phyloP scores from a whole-genome alignment of 2,329 filamentous ascomycete species.

The Intubia oerlemansii region DNA sequence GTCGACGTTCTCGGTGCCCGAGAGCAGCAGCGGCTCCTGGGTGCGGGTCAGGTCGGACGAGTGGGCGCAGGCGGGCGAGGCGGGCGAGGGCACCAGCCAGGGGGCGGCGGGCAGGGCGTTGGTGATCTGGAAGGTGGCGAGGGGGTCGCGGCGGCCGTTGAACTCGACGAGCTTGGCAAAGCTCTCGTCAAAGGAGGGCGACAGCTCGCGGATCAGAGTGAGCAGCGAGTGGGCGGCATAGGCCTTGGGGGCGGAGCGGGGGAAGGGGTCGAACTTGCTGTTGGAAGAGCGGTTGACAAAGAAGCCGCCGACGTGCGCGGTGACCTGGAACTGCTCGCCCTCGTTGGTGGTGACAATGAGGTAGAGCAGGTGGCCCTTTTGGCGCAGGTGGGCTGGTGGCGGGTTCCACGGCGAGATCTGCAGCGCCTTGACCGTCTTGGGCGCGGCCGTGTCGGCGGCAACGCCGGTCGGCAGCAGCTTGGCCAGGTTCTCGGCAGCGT shows the following conservation, averaged over 20 bases:
- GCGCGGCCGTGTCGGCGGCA: conserved; percentile 30
- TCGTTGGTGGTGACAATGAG: conserved; percentile 77
- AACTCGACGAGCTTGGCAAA: conserved; percentile 66
- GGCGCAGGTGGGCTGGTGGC: conserved; percentile 72
- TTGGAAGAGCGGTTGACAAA: conserved; percentile 95
- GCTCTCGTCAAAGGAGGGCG: conserved; percentile 57
- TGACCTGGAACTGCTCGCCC: conserved; percentile 87
- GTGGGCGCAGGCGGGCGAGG: conserved; percentile 45
- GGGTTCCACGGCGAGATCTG: conserved; percentile 91
- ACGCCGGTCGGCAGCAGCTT: conserved; percentile 48
- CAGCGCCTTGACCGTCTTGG: conserved; percentile 80
- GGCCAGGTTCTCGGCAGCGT: conserved; percentile 42
- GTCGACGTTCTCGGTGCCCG: conserved; percentile 82
- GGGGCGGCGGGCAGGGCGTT: conserved; percentile 84
- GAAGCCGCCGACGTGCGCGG: conserved; percentile 83
- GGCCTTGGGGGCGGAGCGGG: conserved; percentile 57
- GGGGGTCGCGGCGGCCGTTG: conserved; percentile 67
- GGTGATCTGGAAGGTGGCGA: conserved; percentile 87
- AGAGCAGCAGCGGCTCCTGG: conserved; percentile 79
- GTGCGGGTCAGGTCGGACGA: conserved; percentile 68
- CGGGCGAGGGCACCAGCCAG: conserved; percentile 62
- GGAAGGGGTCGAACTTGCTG: conserved; percentile 81
- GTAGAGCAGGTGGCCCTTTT: conserved; percentile 85
- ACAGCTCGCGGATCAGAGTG: conserved; percentile 55
- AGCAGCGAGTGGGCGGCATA: conserved; percentile 70